phyloP scores from a whole-genome alignment of 371 early-diverging fungal species.

The Mortierella sp. region DNA sequence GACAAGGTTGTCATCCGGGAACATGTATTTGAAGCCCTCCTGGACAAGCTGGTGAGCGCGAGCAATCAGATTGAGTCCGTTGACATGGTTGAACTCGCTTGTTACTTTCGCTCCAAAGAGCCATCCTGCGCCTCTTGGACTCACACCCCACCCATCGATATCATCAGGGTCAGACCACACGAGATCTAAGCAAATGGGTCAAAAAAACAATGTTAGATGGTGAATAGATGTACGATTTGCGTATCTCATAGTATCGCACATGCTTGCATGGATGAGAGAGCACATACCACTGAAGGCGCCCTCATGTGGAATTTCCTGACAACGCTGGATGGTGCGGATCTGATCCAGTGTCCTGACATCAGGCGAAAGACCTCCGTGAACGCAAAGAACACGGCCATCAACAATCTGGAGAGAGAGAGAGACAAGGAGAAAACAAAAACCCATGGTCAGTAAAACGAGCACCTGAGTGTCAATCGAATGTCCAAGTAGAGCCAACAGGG shows the following conservation, averaged over 20 bases:
- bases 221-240: background rate
- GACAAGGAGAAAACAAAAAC: constrained; percentile 10
- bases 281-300: constrained; percentile 95
- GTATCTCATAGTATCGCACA: background rate
- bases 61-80: constrained; percentile 94
- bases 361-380: constrained; percentile 99
- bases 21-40: constrained; percentile 97
- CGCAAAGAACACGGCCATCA: constrained; percentile 96
- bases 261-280: background rate
- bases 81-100: constrained; percentile 97
- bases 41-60: constrained; percentile 99
- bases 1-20: constrained; percentile 95
- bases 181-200: constrained; percentile 70
- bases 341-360: constrained; percentile 98
- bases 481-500: background rate
- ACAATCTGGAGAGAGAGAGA: constrained; percentile 67
- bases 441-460: background rate
- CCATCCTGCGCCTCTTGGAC: constrained; percentile 99
- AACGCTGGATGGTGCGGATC: constrained; percentile 96
- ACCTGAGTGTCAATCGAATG: background rate
- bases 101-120: constrained; percentile 98
- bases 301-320: constrained; percentile 99
- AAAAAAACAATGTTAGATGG: constrained; percentile 14
- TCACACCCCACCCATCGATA: constrained; percentile 97
- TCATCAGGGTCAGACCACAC: constrained; percentile 99